Base-by-base conservation (phyloP, 192 early-diverging fungal genomes). In the Endogone sp. region DNA sequence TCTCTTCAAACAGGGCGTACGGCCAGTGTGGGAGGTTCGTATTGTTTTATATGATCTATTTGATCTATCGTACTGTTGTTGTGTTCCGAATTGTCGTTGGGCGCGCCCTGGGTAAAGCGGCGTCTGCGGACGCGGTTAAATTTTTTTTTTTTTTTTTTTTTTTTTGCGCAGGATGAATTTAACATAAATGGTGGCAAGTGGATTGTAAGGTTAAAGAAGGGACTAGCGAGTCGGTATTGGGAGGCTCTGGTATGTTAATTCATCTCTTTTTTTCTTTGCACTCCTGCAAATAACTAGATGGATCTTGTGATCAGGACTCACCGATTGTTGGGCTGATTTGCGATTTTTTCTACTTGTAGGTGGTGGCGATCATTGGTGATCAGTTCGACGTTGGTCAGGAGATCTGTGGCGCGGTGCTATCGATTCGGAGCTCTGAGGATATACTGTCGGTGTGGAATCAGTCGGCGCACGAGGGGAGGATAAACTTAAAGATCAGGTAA, bases 401-500 rank as follows among this genome's bases (percentile, higher is more conserved):
- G 74, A 92, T 98, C 44, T 96, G 93, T 76, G 96, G 96, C 26
- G 89, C 91, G 25, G 96, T 98, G 11, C 82, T 98, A 63, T 96
- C 94, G 26, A 95, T 98, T 69, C 84, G 96, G 32, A 91, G 91
- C 71, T 88, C 86, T 9, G 95, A 98, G 76, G 96, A 98, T 71
- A 98, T 98, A 30, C 79, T 98, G 29, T 96, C 95, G 32, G 74
- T 98, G 71, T 98, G 96, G 96, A 96, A 96, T 77, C 86, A 89
- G 70, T 90, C 85, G 9, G 93, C 96, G 20, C 87, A 90, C 3
- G 92, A 94, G 67, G 89, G 90, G 27, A 81, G 89, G 68, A 90
- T 92, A 70, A 96, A 95, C 64, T 49, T 91, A 56, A 89, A 88
- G 61, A 98, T 98, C 67, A 79, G 90, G 92, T 89, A 79, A 66